phyloP scores from a whole-genome alignment of 129 eudicot species.

The Helianthus annuus region HanXRQr2.0-SUNRISE NC_035439.2:63743045-63743544 shows the following conservation, averaged over 20 bases:
- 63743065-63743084: constrained; percentile 51
- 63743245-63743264: constrained; percentile 32
- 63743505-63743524: too few relatives aligned
- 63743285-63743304: constrained; percentile 7
- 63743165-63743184: constrained; percentile 50
- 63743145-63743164: constrained; percentile 50
- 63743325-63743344: constrained; percentile 1
- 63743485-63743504: too few relatives aligned
- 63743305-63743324: background rate
- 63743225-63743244: constrained; percentile 36
- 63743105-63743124: constrained; percentile 41
- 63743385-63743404: too few relatives aligned
- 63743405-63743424: too few relatives aligned
- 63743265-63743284: constrained; percentile 7
- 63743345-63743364: background rate
- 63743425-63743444: too few relatives aligned
- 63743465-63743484: too few relatives aligned
- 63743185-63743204: constrained; percentile 81
- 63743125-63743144: constrained; percentile 46
- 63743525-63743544: too few relatives aligned
- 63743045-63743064: constrained; percentile 49
- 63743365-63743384: too few relatives aligned
- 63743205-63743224: constrained; percentile 68
- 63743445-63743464: too few relatives aligned
- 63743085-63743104: constrained; percentile 51